Conservation (phyloP, 148 eudicot genomes). For the Fallopia convolvulus region DNA sequence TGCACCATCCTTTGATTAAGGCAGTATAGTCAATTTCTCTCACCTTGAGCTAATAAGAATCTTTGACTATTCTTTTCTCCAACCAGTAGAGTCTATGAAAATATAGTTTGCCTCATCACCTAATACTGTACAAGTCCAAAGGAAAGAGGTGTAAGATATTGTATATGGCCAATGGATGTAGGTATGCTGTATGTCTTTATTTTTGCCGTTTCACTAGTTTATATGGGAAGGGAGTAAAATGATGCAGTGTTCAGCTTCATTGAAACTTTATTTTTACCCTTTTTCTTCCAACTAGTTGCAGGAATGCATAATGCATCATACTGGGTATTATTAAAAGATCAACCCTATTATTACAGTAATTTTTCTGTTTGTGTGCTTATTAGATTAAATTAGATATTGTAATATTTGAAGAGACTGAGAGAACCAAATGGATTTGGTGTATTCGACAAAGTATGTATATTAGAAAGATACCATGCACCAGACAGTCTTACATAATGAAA, state of each 20-base stretch:
- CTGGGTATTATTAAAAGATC: background rate
- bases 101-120: background rate
- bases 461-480: background rate
- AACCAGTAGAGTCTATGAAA: background rate
- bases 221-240: background rate
- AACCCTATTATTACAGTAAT: background rate
- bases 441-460: background rate
- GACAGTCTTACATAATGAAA: background rate
- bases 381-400: background rate
- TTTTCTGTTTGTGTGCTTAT: background rate
- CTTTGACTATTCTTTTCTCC: background rate
- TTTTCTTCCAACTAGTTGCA: background rate
- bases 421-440: background rate
- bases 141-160: background rate
- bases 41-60: background rate
- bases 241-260: background rate
- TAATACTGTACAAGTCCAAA: background rate
- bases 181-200: background rate
- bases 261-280: background rate
- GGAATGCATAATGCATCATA: background rate
- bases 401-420: background rate
- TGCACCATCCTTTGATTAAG: background rate
- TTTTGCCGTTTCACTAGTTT: conserved; percentile 2
- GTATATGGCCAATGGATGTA: background rate
- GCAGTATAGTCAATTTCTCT: background rate